Percentiles rank a stretch among this genome's conserved stretches.
These are phyloP conservation scores for Acacia melanoxylon DNA, from an alignment of 306 rosid species.

Conservation along the genomic window DNA sequence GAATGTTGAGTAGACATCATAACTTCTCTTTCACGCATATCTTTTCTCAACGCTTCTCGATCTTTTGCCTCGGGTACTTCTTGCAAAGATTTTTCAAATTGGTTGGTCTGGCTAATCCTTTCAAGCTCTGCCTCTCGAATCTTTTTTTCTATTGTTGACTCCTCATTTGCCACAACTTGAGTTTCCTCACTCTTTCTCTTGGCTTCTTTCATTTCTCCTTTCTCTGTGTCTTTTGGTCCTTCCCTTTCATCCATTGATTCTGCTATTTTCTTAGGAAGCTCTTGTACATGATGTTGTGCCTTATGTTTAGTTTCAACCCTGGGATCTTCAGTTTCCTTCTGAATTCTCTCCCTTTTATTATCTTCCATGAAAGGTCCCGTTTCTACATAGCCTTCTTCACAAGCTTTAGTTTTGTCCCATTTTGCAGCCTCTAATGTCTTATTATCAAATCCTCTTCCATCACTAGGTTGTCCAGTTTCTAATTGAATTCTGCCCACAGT, in stretches of 20 bases:
- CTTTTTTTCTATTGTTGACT: slow-evolving; percentile 1
- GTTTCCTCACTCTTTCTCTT: slow-evolving; percentile 10
- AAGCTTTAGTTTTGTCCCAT: background rate
- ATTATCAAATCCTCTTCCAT: background rate
- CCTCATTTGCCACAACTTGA: background rate
- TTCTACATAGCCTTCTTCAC: slow-evolving; percentile 8
- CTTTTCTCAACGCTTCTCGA: background rate
- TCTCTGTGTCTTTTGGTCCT: background rate
- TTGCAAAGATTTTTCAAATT: background rate
- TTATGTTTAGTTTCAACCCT: slow-evolving; percentile 8
- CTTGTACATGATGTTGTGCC: background rate
- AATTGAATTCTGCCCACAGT: background rate
- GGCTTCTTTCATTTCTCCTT: slow-evolving; percentile 12
- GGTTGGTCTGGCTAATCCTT: background rate
- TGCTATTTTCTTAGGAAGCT: background rate
- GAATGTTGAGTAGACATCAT: slow-evolving; percentile 24
- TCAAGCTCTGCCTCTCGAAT: slow-evolving; percentile 1
- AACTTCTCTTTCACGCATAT: background rate
- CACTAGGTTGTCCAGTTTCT: slow-evolving; percentile 23
- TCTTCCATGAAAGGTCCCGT: background rate
- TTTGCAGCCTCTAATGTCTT: background rate
- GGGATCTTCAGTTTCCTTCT: slow-evolving; percentile 15
- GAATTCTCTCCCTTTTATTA: background rate
- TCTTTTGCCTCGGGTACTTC: background rate
- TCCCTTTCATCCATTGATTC: slow-evolving; percentile 9